Conservation (phyloP, 208 protist genomes). For the Trypanosoma melophagium region DNA sequence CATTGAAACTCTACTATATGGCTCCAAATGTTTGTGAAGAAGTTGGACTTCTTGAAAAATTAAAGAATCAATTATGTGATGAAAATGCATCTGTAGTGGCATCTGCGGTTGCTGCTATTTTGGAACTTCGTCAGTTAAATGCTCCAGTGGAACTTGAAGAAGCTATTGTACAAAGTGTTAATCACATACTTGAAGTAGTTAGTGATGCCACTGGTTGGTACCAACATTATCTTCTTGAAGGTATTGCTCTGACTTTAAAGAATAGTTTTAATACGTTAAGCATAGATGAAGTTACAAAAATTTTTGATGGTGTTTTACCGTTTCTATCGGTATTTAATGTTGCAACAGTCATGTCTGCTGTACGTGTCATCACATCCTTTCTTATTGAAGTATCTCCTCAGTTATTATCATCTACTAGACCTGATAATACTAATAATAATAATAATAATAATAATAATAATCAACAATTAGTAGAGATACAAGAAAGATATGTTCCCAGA, state of each 20-base stretch:
- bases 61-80: constrained; percentile 94
- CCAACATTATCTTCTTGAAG: constrained; percentile 96
- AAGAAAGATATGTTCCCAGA: constrained; percentile 59
- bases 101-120: constrained; percentile 94
- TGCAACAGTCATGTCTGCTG: constrained; percentile 94
- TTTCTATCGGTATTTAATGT: constrained; percentile 94
- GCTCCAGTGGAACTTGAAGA: constrained; percentile 31
- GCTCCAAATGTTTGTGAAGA: constrained; percentile 87
- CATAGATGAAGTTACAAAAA: constrained; percentile 15
- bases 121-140: constrained; percentile 51
- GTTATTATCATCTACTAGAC: constrained; percentile 1
- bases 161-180: constrained; percentile 61
- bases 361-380: constrained; percentile 86
- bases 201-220: constrained; percentile 96
- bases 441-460: neutral
- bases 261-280: neutral
- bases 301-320: constrained; percentile 79
- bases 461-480: constrained; percentile 23
- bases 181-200: constrained; percentile 90
- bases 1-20: constrained; percentile 97
- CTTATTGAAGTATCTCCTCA: constrained; percentile 40
- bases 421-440: neutral
- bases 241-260: constrained; percentile 64
- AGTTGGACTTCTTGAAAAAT: constrained; percentile 81
- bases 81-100: constrained; percentile 96